Conservation (phyloP, 1,139 yeast species). For the Yamadazyma pseudoaaseri region DNA sequence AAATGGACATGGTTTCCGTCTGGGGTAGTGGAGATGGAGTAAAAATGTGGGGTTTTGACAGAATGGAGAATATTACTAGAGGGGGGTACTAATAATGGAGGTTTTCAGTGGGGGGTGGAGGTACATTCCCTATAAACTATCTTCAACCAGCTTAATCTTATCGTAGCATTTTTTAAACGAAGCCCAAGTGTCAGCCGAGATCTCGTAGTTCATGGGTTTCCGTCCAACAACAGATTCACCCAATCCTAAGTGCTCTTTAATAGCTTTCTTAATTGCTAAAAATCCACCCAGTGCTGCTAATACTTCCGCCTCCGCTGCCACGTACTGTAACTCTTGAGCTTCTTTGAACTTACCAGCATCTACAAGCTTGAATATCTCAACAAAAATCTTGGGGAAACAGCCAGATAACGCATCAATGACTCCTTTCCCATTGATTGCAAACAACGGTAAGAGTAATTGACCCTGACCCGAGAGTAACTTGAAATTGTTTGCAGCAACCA, state of each 20-base stretch:
- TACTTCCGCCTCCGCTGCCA: constrained; percentile 18
- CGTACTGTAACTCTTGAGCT: constrained; percentile 16
- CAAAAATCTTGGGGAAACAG: constrained; percentile 42
- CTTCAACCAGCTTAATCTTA: constrained; percentile 3
- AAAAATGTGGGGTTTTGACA: too few species aligned
- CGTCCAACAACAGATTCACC: constrained; percentile 30
- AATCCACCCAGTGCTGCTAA: constrained; percentile 17
- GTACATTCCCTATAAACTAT: too few species aligned
- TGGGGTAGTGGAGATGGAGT: too few species aligned
- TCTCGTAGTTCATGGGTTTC: constrained; percentile 25
- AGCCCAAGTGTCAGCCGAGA: constrained; percentile 10
- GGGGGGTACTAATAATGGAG: too few species aligned
- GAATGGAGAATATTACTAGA: too few species aligned
- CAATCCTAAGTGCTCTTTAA: constrained; percentile 28
- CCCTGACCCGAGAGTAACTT: constrained; percentile 19
- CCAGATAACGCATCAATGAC: constrained; percentile 25
- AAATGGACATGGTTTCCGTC: background rate
- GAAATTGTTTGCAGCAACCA: constrained; percentile 20
- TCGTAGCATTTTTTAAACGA: constrained; percentile 1
- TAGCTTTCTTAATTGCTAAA: constrained; percentile 23
- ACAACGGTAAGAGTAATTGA: constrained; percentile 18
- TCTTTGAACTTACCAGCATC: constrained; percentile 12
- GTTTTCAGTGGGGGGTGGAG: too few species aligned
- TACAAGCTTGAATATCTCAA: constrained; percentile 14
- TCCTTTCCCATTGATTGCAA: constrained; percentile 17